A percentile compares a stretch with the other conserved stretches of the same genome.
Conservation (phyloP, 352 stramenopile species). For the Pythium brassicae region DNA sequence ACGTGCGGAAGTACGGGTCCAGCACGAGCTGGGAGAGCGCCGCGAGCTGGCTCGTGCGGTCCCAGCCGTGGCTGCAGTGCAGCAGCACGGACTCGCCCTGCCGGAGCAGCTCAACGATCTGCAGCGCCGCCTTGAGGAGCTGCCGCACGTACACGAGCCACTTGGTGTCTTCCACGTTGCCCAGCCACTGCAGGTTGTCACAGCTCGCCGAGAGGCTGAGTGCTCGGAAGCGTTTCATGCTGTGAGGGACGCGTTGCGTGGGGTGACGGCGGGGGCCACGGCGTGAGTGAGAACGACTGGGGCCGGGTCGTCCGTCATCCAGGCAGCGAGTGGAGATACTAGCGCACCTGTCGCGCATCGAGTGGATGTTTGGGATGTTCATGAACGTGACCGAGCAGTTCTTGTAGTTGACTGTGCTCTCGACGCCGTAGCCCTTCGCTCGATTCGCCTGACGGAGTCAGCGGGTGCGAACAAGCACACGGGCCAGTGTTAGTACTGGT, state of each 20-base stretch:
- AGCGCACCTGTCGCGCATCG: constrained; percentile 92
- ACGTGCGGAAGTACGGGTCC: constrained; percentile 79
- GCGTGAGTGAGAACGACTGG: too few species aligned
- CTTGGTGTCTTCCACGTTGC: constrained; percentile 94
- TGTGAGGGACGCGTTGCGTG: constrained; percentile 8
- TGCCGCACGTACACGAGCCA: constrained; percentile 95
- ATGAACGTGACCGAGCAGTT: constrained; percentile 95
- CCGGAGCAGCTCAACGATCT: constrained; percentile 90
- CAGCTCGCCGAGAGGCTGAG: constrained; percentile 78
- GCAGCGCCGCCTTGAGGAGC: constrained; percentile 90
- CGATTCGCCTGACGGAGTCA: constrained; percentile 43
- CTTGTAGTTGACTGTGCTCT: constrained; percentile 96
- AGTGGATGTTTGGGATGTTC: constrained; percentile 99
- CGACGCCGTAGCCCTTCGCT: constrained; percentile 92
- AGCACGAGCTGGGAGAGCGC: constrained; percentile 63
- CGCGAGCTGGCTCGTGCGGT: constrained; percentile 88
- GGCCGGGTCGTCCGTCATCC: too few species aligned
- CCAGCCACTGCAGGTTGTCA: constrained; percentile 91
- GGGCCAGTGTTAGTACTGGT: too few species aligned
- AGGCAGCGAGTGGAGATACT: constrained; percentile 2
- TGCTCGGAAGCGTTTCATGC: constrained; percentile 68
- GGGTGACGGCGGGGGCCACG: too few species aligned
- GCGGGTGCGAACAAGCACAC: background rate
- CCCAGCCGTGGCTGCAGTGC: constrained; percentile 86
- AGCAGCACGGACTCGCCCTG: constrained; percentile 77